Base-by-base conservation (phyloP, 2,329 filamentous ascomycete genomes). In the Claviceps humidiphila region DNA sequence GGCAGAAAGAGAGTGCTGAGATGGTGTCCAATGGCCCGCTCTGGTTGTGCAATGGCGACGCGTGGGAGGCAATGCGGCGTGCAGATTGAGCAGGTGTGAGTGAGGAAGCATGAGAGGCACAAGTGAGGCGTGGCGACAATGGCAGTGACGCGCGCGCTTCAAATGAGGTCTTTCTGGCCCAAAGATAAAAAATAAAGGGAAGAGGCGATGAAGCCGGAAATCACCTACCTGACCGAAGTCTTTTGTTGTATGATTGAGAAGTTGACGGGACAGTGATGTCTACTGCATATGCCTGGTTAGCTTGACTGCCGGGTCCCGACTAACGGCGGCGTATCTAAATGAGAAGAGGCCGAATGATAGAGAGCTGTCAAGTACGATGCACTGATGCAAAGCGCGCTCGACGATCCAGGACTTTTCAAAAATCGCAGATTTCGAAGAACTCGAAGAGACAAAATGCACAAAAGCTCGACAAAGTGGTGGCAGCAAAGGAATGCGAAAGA, bases 81-180 rank as follows among this genome's bases (percentile, higher is more conserved):
- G 48, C 30, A 38, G 20, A 7, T 38, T 30, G 48, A 34, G 13
- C n/a, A 30, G 45, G 49, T 47, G 39, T 52, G 50, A 51, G 50
- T 49, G 46, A 49, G 2, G 20, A 39, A 34, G 51, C 52, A 51
- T 44, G 20, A 30, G 39, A 17, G 45, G 8, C 17, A 13, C 5
- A 38, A 46, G 51, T 41, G 58, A 62, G 60, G 62, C 61, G 60
- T 59, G 63, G 61, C 58, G 48, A 58, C 61, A 57, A 67, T 66
- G 48, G 45, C 30, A 39, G 16, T 3, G 7, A 13, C 41, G 39
- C 39, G 30, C 16, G 14, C 6, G 34, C 26, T 16, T 22, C 16
- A 49, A 42, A 64, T 62, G 41, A 43, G 24, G 7, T 20, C 8
- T 20, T 37, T 39, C 41, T 16, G 17, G 8, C 20, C 24, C 24